These are phyloP conservation scores for Oldenlandia corymbosa DNA, from an alignment of 257 asterid genomes.

Conservation along the genomic window DNA sequence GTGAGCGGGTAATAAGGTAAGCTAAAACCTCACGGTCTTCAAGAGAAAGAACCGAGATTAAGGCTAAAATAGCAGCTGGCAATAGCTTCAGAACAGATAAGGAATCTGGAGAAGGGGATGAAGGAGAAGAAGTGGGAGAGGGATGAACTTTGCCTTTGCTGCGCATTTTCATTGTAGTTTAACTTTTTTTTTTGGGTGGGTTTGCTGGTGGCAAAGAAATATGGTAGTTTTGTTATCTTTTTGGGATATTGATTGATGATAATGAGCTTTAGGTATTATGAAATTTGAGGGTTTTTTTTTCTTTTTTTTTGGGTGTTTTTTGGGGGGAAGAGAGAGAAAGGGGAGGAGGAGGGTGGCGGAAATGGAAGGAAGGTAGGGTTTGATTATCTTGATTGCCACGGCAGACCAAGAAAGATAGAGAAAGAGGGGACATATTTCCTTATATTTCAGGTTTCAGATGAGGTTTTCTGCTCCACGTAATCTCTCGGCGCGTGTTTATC, in stretches of 20 bases:
- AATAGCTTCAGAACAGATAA: conserved; percentile 40
- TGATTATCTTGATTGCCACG: conserved; percentile 38
- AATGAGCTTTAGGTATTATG: too few relatives aligned
- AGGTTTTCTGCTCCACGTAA: too few relatives aligned
- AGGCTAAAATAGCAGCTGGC: conserved; percentile 58
- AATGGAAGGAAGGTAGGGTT: conserved; percentile 22
- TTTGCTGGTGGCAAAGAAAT: too few relatives aligned
- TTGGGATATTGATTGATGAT: background rate
- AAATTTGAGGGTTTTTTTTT: too few relatives aligned
- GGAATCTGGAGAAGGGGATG: conserved; percentile 17
- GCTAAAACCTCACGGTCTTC: conserved; percentile 63
- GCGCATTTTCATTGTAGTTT: conserved; percentile 53
- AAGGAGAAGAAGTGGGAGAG: conserved; percentile 36
- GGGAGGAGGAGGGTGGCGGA: background rate
- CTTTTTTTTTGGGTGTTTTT: background rate
- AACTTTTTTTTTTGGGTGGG: too few relatives aligned
- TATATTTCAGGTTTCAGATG: conserved; percentile 1
- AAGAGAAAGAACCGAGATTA: conserved; percentile 41
- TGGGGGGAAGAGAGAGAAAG: background rate
- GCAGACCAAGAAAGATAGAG: conserved; percentile 16
- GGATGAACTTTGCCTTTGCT: conserved; percentile 79
- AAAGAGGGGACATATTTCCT: background rate
- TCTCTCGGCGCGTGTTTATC: too few relatives aligned
- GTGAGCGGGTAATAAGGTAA: conserved; percentile 65
- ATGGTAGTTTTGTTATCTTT: background rate